A percentile compares a stretch with the other conserved stretches of the same genome.
Conservation (phyloP, 192 early-diverging fungal species). For the Jimgerdemannia flammicorona region DNA sequence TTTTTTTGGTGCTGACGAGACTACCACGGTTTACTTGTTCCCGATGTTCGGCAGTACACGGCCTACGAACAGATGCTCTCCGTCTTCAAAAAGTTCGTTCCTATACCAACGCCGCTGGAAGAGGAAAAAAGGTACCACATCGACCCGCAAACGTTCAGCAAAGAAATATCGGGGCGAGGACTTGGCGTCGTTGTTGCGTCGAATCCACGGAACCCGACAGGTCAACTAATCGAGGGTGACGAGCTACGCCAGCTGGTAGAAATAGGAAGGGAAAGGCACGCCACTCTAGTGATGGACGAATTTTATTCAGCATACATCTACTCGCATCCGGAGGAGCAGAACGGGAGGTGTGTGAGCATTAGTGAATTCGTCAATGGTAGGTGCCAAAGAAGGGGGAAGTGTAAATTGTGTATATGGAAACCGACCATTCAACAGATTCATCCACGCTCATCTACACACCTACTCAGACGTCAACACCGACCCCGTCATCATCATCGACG, state of each 20-base stretch:
- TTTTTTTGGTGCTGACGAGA: too few relatives aligned
- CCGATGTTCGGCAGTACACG: slow-evolving; percentile 9
- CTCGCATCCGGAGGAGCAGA: slow-evolving; percentile 22
- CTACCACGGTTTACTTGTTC: too few relatives aligned
- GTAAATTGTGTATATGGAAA: too few relatives aligned
- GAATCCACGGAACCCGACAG: slow-evolving; percentile 53
- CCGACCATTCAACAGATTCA: too few relatives aligned
- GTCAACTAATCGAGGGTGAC: slow-evolving; percentile 42
- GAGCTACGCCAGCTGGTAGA: slow-evolving; percentile 33
- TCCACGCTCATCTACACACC: too few relatives aligned
- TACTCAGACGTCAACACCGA: slow-evolving; percentile 43
- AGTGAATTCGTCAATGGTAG: slow-evolving; percentile 35
- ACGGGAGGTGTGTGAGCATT: slow-evolving; percentile 39
- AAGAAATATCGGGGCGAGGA: slow-evolving; percentile 45
- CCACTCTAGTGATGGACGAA: slow-evolving; percentile 49
- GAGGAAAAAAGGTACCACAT: slow-evolving; percentile 42
- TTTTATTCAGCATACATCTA: slow-evolving; percentile 57
- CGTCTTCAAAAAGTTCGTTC: slow-evolving; percentile 47
- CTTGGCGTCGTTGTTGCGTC: slow-evolving; percentile 45
- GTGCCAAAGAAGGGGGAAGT: too few relatives aligned
- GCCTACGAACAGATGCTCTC: slow-evolving; percentile 43
- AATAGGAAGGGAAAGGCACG: slow-evolving; percentile 34
- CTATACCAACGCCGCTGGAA: slow-evolving; percentile 48
- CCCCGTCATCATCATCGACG: slow-evolving; percentile 43
- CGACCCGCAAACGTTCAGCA: slow-evolving; percentile 32